Evolutionary conservation across 805 yeast genomes (phyloP), one percentile per base, ranked within the genome.

Genomic region (Zygosaccharomyces pseudorouxii): DNA sequence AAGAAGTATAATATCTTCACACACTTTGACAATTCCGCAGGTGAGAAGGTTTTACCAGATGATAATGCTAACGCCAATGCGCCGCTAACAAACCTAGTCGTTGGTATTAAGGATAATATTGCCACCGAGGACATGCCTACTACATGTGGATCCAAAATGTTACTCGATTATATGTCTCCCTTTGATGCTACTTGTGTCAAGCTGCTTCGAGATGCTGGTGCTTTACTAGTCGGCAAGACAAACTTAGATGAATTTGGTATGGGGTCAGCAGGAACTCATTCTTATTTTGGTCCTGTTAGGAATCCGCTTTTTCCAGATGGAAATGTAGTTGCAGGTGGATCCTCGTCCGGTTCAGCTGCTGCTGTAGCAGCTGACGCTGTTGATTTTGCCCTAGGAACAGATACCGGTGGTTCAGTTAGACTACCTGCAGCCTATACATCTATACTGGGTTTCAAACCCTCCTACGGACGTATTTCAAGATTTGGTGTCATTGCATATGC

Each of bases 221-320:
- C 78, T 12, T 55, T 69, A 0, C 60, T 81, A 5, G 71, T 82
- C 1, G 99, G 97, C 0, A 93, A 92, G 65, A 77, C 95, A 2
- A 93, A 92, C 57, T 72, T 93, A 79, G 99, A 93, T 69, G 97
- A 93, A 69, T 93, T 93, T 71, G 99, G 96, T 2, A 93, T 93
- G 99, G 99, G 99, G 9, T 82, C 87, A 10, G 75, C 82, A 1
- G 83, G 80, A 11, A 70, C 79, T 2, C 73, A 79, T 55, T 76
- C 85, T 0, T 55, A 58, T 44, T 79, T 68, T 59, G 90, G 89
- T 0, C 73, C 84, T 1, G 75, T 84, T 0, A 48, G 70, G 3
- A 86, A 86, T 57, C 82, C 84, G 1, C 55, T 72, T 7, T 78
- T 63, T 48, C 65, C 68, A 0, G 54, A 58, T 14, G 55, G 55